Percentiles rank a stretch among this genome's conserved stretches.
These are phyloP conservation scores for Saksenaea oblongispora DNA, from an alignment of 371 early-diverging fungal genomes.

Conservation along the genomic window DNA sequence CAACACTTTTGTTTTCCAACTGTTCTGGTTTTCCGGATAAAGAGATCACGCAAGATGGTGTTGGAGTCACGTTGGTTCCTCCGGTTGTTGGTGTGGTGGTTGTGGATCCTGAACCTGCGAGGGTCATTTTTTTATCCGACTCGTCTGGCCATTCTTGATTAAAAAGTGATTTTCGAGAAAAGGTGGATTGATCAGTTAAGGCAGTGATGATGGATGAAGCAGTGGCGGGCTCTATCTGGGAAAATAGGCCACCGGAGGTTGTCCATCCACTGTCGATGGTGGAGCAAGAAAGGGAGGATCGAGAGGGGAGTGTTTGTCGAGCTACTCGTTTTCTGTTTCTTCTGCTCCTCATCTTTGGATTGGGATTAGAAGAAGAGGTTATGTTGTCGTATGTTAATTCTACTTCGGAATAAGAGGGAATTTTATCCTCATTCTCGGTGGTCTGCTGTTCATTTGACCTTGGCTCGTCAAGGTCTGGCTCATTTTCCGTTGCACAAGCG, in stretches of 20 bases:
- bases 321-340: background rate
- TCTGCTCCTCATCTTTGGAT: background rate
- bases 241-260: conserved; percentile 24
- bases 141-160: background rate
- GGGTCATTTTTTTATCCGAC: background rate
- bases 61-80: background rate
- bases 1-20: background rate
- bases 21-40: background rate
- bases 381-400: no score
- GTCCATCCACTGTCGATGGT: background rate
- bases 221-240: conserved; percentile 29
- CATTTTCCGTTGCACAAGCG: background rate
- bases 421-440: background rate
- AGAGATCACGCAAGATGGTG: background rate
- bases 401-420: no score
- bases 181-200: conserved; percentile 2
- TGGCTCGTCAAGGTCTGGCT: background rate
- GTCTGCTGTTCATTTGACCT: background rate
- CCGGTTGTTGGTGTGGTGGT: background rate
- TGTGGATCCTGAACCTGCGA: background rate
- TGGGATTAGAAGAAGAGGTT: no score
- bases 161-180: conserved; percentile 8
- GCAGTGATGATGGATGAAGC: conserved; percentile 16
- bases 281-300: background rate
- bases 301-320: background rate